Evolutionary conservation across 2,329 filamentous ascomycete species (phyloP).

Genomic region (Monosporascus sp.): DNA sequence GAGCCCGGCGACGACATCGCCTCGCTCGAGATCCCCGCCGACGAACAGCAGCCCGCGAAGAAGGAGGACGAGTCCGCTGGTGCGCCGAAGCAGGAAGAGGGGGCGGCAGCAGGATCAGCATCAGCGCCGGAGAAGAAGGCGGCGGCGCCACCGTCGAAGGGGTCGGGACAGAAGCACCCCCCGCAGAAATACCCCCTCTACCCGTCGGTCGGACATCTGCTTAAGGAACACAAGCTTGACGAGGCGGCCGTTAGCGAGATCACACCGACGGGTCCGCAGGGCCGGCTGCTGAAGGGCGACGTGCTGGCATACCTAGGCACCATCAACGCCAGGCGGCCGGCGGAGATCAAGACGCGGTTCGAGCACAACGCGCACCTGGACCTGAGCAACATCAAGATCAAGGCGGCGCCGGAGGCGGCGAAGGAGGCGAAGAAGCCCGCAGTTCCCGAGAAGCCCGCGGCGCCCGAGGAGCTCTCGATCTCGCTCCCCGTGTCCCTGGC

Average conservation of each 20-base stretch:
- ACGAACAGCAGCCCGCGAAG: conserved; percentile 47
- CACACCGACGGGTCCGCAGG: conserved; percentile 78
- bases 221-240: conserved; percentile 73
- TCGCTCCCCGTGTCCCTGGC: conserved; percentile 72
- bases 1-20: conserved; percentile 75
- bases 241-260: conserved; percentile 75
- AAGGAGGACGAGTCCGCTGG: conserved; percentile 14
- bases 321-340: conserved; percentile 67
- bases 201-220: conserved; percentile 77
- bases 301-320: conserved; percentile 83
- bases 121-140: conserved; percentile 29
- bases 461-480: conserved; percentile 50
- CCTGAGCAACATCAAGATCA: conserved; percentile 89
- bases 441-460: conserved; percentile 35
- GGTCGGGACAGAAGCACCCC: conserved; percentile 42
- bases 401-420: conserved; percentile 42
- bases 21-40: conserved; percentile 67
- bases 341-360: conserved; percentile 64
- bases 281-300: conserved; percentile 89
- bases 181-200: conserved; percentile 68
- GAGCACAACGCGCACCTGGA: conserved; percentile 78
- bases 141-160: conserved; percentile 24
- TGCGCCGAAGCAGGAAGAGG: conserved; percentile 21
- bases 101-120: conserved; percentile 17
- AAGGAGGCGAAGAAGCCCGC: conserved; percentile 28